Conservation (phyloP, 495 filamentous ascomycete genomes). For the Penicillium subrubescens region DNA sequence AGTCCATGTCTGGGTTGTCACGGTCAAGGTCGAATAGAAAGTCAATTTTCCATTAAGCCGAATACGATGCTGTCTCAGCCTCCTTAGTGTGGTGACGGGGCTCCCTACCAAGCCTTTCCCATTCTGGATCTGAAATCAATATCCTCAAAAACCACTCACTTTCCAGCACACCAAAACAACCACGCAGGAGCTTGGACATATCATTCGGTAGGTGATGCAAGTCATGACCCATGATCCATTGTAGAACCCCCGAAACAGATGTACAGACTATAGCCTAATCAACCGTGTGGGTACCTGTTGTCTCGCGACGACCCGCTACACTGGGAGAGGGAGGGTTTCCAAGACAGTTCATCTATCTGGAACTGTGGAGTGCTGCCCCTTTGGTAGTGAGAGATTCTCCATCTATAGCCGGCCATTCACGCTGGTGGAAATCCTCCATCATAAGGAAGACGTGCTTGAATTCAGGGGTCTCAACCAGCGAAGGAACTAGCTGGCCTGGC, state of each 20-base stretch:
- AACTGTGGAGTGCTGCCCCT: constrained; percentile 28
- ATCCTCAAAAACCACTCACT: constrained; percentile 9
- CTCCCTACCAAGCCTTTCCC: constrained; percentile 14
- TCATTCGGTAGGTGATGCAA: constrained; percentile 24
- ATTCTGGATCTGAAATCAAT: constrained; percentile 12
- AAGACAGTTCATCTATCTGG: constrained; percentile 41
- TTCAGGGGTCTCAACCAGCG: constrained; percentile 19
- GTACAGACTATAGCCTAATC: constrained; percentile 22
- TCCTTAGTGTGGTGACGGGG: background rate
- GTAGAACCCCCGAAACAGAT: constrained; percentile 1
- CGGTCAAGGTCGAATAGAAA: background rate
- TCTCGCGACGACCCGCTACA: constrained; percentile 1
- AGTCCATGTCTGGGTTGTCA: background rate
- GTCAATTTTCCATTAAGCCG: no score
- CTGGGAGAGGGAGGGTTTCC: constrained; percentile 9
- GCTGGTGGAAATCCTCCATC: constrained; percentile 15
- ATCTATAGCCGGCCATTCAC: constrained; percentile 25
- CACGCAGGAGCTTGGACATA: constrained; percentile 12
- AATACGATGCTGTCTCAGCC: no score
- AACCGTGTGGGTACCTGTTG: constrained; percentile 2
- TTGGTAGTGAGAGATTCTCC: constrained; percentile 27
- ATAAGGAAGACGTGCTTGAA: constrained; percentile 25
- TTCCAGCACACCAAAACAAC: no score
- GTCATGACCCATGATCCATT: constrained; percentile 9
- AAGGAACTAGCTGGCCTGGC: constrained; percentile 25